Percentiles rank a stretch among this genome's conserved stretches.
These are phyloP conservation scores for Phallus indusiatus DNA, from an alignment of 768 basidiomycete genomes.

Conservation along the genomic window DNA sequence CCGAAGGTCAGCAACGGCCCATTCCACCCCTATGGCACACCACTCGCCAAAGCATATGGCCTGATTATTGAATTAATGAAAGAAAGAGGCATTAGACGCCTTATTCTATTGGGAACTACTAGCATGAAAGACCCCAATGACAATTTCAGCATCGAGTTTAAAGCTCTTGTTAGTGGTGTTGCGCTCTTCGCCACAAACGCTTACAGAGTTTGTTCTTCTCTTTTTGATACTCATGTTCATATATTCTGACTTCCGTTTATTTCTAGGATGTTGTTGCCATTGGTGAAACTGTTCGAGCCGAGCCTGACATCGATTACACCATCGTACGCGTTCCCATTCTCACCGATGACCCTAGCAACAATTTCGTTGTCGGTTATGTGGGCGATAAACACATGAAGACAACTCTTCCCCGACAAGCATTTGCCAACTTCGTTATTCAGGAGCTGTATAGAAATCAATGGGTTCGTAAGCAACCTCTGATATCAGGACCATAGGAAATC, in stretches of 20 bases:
- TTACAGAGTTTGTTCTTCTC: conserved; percentile 29
- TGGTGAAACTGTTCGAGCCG: conserved; percentile 42
- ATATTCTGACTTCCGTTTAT: background rate
- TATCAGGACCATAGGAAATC: conserved; percentile 21
- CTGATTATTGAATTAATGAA: conserved; percentile 49
- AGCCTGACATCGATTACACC: conserved; percentile 54
- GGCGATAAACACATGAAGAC: conserved; percentile 50
- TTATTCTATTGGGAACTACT: conserved; percentile 59
- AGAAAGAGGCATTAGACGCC: conserved; percentile 39
- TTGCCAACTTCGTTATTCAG: conserved; percentile 48
- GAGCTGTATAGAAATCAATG: conserved; percentile 53
- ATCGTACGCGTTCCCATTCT: conserved; percentile 60
- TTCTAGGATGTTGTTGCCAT: conserved; percentile 50
- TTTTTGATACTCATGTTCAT: background rate
- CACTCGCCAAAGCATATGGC: conserved; percentile 53
- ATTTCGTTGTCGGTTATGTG: conserved; percentile 51
- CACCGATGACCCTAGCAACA: conserved; percentile 36
- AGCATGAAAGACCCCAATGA: conserved; percentile 56
- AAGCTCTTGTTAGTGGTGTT: conserved; percentile 29
- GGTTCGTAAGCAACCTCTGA: conserved; percentile 37
- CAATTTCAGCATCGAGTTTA: conserved; percentile 39
- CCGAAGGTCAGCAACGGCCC: conserved; percentile 28
- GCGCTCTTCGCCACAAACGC: conserved; percentile 39
- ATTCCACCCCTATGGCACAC: conserved; percentile 36
- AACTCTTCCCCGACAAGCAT: conserved; percentile 45